Conservation (phyloP, 805 yeast species). For the Wickerhamomyces canadensis region DNA sequence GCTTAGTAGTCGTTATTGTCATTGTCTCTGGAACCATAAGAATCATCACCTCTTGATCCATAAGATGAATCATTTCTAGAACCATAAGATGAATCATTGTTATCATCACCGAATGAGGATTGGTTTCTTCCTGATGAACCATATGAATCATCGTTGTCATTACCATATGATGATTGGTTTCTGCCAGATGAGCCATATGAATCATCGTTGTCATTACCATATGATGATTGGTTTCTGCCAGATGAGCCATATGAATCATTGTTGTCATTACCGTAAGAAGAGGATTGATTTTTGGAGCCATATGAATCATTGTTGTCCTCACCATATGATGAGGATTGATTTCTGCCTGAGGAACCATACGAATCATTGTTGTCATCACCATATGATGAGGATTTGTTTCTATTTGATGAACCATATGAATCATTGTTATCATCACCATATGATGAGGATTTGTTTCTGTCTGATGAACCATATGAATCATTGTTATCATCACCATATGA, state of each 20-base stretch:
- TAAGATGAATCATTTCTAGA: too few relatives aligned
- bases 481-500: slow-evolving; percentile 2
- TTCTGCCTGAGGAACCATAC: too few relatives aligned
- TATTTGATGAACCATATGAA: slow-evolving; percentile 24
- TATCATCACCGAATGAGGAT: too few relatives aligned
- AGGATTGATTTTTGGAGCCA: too few relatives aligned
- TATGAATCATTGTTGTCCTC: slow-evolving; percentile 11
- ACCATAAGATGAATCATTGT: slow-evolving; percentile 25
- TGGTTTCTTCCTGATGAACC: too few relatives aligned
- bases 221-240: slow-evolving; percentile 21
- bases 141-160: slow-evolving; percentile 10
- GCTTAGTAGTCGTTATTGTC: neutral
- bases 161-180: too few relatives aligned
- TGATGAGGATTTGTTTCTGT: slow-evolving; percentile 20
- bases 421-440: slow-evolving; percentile 21
- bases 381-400: slow-evolving; percentile 23
- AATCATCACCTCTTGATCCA: too few relatives aligned
- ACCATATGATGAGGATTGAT: too few relatives aligned
- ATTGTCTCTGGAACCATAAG: slow-evolving; percentile 14
- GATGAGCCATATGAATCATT: slow-evolving; percentile 25
- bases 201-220: slow-evolving; percentile 15
- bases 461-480: slow-evolving; percentile 17
- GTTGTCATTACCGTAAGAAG: too few relatives aligned
- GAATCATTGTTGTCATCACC: slow-evolving; percentile 12
- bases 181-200: too few relatives aligned